phyloP scores from a whole-genome alignment of 768 basidiomycete species.

The Suillus americanus region DNA sequence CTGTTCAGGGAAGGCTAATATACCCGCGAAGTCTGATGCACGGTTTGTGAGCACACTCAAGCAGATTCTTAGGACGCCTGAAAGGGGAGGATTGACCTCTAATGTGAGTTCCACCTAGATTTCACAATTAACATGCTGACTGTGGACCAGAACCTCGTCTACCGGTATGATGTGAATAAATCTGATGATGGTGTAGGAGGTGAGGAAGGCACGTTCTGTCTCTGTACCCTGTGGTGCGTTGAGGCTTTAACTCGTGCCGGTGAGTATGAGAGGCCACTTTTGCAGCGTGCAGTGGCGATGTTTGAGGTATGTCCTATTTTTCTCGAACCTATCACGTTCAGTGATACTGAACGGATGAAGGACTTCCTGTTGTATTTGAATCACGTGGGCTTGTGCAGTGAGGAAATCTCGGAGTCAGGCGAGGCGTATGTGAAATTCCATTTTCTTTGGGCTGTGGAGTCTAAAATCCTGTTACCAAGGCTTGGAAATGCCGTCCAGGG shows the following conservation, averaged over 20 bases:
- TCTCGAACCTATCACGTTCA: background rate
- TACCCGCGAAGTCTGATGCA: constrained; percentile 65
- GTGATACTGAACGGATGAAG: constrained; percentile 30
- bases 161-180: constrained; percentile 84
- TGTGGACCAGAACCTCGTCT: constrained; percentile 68
- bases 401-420: constrained; percentile 83
- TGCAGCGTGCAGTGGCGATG: constrained; percentile 76
- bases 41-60: constrained; percentile 85
- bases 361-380: constrained; percentile 83
- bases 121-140: constrained; percentile 5
- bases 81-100: constrained; percentile 87
- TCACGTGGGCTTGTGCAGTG: constrained; percentile 84
- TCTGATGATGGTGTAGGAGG: constrained; percentile 94
- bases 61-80: constrained; percentile 81
- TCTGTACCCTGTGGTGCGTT: constrained; percentile 85
- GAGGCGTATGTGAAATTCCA: constrained; percentile 60
- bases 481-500: constrained; percentile 89
- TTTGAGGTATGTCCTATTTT: constrained; percentile 66
- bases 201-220: constrained; percentile 92
- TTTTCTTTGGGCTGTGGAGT: background rate
- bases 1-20: background rate
- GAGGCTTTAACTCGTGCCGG: constrained; percentile 91
- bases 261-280: constrained; percentile 64
- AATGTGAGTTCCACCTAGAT: constrained; percentile 47
- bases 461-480: constrained; percentile 34